These are phyloP conservation scores for Exophiala sideris DNA, from an alignment of 2,329 filamentous ascomycete genomes.

Conservation along the genomic window DNA sequence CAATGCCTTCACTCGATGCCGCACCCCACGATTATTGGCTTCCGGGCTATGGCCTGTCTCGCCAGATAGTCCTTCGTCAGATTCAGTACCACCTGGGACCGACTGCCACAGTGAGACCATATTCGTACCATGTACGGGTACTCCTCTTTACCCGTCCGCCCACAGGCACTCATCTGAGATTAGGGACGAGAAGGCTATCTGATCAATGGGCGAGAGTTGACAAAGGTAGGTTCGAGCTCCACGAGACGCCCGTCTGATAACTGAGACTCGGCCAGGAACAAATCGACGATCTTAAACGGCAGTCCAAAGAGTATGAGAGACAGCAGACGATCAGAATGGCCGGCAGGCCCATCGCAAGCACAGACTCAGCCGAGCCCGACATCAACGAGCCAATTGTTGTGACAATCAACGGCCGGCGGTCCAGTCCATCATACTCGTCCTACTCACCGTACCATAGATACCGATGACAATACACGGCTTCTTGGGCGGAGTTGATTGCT, in stretches of 20 bases:
- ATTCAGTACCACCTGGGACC: constrained; percentile 50
- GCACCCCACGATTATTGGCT: constrained; percentile 42
- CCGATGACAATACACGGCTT: constrained; percentile 10
- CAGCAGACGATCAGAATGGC: constrained; percentile 46
- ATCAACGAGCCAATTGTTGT: constrained; percentile 28
- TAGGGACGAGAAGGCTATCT: constrained; percentile 50
- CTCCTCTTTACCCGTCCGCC: constrained; percentile 1
- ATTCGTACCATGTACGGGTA: constrained; percentile 44
- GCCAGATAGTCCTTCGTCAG: constrained; percentile 48
- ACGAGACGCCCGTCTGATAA: neutral
- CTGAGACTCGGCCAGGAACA: constrained; percentile 38
- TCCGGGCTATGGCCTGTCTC: constrained; percentile 47
- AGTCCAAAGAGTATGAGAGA: constrained; percentile 48
- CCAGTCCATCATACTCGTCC: constrained; percentile 9
- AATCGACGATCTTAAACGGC: constrained; percentile 47
- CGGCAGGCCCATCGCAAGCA: constrained; percentile 11
- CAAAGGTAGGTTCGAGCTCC: constrained; percentile 36
- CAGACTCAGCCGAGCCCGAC: constrained; percentile 22
- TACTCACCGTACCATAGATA: constrained; percentile 16
- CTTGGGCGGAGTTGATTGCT: no score
- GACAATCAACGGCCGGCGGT: constrained; percentile 15
- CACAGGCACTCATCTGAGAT: constrained; percentile 12
- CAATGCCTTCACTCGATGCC: neutral
- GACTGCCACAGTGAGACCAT: constrained; percentile 45
- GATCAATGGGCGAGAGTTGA: constrained; percentile 45